Base-by-base conservation (phyloP, 2,329 filamentous ascomycete species). In the Clonostachys byssicola region DNA sequence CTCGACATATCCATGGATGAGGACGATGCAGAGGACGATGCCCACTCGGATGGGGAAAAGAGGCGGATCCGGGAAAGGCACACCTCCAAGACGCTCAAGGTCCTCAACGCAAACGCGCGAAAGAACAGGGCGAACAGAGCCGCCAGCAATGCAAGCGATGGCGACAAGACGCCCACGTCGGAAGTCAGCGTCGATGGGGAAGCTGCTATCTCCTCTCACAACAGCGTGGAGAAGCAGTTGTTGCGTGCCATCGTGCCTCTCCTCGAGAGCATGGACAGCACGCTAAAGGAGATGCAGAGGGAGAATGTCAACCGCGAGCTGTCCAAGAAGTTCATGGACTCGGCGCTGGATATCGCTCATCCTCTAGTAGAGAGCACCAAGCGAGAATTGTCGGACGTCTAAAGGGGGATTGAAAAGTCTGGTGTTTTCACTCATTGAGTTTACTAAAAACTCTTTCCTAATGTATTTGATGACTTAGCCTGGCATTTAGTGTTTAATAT, bases 241-340 rank as follows among this genome's bases (percentile, higher is more conserved):
- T 33, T 48, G 16, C 13, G 23, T 14, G 30, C 20, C 23, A 17
- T 48, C 6, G 17, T 48, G n/a, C 47, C 47, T 9, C 42, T 48
- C 8, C 43, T 48, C n/a, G 34, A 48, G 43, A 45, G 34, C 33
- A 48, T 48, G 47, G 18, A 48, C 40, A 41, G 18, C 30, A 48
- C 43, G 6, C 42, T 48, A 12, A 35, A 42, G 42, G 42, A 48
- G 8, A 44, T 48, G 42, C 35, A 45, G 16, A 35, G 34, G 16
- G 42, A 42, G 10, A 48, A 14, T 30, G 38, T n/a, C 12, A 34
- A 12, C 18, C 6, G 20, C 9, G 46, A 16, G n/a, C 17, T 43
- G 41, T 13, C 34, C 4, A 34, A 13, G 46, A 35, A 43, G 34
- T 36, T 47, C 40, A 36, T 33, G 40, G 46, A 47, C 13, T 43